Evolutionary conservation across 2,329 filamentous ascomycete genomes (phyloP), one percentile per base, ranked within the genome.

Genomic region (Ascochyta koolunga): DNA sequence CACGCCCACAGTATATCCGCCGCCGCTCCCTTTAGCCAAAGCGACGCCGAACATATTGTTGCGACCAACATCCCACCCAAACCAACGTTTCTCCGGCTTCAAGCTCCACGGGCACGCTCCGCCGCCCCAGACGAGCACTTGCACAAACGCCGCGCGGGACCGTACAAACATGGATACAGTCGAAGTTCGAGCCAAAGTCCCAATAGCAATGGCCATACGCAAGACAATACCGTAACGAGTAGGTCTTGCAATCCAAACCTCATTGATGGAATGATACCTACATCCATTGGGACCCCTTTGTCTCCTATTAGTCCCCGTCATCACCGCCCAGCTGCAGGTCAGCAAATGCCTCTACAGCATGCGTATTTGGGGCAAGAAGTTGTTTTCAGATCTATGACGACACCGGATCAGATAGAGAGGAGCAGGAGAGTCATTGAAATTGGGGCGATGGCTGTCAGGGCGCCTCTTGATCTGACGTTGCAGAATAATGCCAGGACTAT

Each of bases 1-100:
- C 35, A 21, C 21, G n/a, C 3, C 63, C 41, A 50, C 27, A 22
- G 43, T 62, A 59, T 18, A 47, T 33, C 11, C 68, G 69, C 36
- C 66, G 67, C n/a, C 66, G 67, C 22, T 72, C 70, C 13, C 58
- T 68, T 68, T n/a, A 69, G 69, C 36, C 66, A 35, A 47, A 59
- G 65, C 64, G n/a, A 54, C 42, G 37, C 60, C 64, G 21, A 60
- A 48, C 24, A 45, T 58, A 31, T 54, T 50, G 27, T 52, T 21
- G 9, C 43, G 9, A 31, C 39, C 37, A 44, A 36, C 19, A 29
- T 46, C n/a, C 36, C 40, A 6, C 22, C 46, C 4, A 65, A 66
- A 5, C 68, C 66, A 15, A 63, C 56, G 2, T 69, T 70, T 49
- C 37, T 69, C 36, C 64, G 64, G 6, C 59, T 66, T 8, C 64